phyloP scores from a whole-genome alignment of 495 filamentous ascomycete genomes.

The Physcia stellaris region DNA sequence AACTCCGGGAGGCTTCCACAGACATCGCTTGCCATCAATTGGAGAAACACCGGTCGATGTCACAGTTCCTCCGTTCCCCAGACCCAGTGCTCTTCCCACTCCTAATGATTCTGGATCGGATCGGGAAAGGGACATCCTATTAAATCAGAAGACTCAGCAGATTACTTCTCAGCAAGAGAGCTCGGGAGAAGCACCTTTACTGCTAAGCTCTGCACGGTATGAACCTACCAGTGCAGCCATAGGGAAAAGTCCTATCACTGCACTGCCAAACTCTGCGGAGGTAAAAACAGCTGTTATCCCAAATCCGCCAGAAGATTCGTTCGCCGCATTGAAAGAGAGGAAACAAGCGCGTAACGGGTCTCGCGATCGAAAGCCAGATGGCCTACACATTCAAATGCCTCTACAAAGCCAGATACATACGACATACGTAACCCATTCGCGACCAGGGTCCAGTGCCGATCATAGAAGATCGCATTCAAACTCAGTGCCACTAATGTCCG shows the following conservation, averaged over 20 bases:
- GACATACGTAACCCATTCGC: conserved; percentile 6
- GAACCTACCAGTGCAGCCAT: conserved; percentile 26
- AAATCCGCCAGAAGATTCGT: conserved; percentile 41
- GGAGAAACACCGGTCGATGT: conserved; percentile 58
- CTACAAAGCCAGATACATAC: conserved; percentile 31
- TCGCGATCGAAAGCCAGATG: conserved; percentile 67
- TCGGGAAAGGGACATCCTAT: conserved; percentile 24
- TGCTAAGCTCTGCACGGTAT: conserved; percentile 40
- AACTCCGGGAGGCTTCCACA: conserved; percentile 55
- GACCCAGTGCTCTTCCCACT: conserved; percentile 25
- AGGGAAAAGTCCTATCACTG: conserved; percentile 35
- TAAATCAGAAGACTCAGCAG: conserved; percentile 21
- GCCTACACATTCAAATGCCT: conserved; percentile 60
- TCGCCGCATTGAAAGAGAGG: conserved; percentile 43
- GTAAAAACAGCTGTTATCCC: conserved; percentile 39
- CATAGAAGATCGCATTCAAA: conserved; percentile 10
- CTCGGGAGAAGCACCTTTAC: conserved; percentile 17
- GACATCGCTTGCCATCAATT: conserved; percentile 68
- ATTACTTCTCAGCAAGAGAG: conserved; percentile 14
- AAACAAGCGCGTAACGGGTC: conserved; percentile 53
- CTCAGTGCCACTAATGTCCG: too few relatives aligned
- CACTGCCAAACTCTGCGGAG: conserved; percentile 31
- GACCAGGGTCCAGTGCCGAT: conserved; percentile 4
- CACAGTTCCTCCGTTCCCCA: conserved; percentile 32
- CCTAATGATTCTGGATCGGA: conserved; percentile 36